These are phyloP conservation scores for Nicotiana benthamiana DNA, from an alignment of 257 asterid genomes.

Conservation along the genomic window DNA sequence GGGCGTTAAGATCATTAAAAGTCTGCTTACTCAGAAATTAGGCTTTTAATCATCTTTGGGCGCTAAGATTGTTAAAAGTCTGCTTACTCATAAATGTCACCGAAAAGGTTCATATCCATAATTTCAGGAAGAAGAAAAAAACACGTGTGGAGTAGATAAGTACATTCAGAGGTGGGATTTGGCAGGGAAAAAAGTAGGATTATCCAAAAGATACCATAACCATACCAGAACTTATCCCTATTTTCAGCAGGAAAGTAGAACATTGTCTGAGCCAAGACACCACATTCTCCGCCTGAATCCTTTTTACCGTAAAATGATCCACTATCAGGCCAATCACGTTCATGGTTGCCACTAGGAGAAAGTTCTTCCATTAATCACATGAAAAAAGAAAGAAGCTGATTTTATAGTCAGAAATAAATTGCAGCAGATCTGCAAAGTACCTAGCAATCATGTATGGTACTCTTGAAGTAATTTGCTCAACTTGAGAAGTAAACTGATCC, in stretches of 20 bases:
- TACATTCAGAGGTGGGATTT: background rate
- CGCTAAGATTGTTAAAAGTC: background rate
- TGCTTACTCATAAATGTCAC: background rate
- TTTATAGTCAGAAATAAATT: background rate
- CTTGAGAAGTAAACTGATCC: conserved; percentile 93
- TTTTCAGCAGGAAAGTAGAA: conserved; percentile 86
- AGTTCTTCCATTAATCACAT: background rate
- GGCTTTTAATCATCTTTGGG: background rate
- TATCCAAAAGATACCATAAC: background rate
- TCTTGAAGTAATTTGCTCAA: conserved; percentile 78
- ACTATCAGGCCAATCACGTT: conserved; percentile 90
- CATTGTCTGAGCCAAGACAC: conserved; percentile 75
- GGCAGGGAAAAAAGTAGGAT: background rate
- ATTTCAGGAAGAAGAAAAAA: background rate
- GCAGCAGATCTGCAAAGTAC: conserved; percentile 18
- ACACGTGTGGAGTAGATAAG: background rate
- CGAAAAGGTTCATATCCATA: background rate
- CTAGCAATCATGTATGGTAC: conserved; percentile 96
- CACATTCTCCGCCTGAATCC: conserved; percentile 98
- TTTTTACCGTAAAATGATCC: conserved; percentile 69
- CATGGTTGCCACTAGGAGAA: conserved; percentile 82
- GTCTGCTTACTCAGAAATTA: background rate
- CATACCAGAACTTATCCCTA: conserved; percentile 85
- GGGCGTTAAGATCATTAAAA: background rate
- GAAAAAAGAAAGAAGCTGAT: background rate